Base-by-base conservation (phyloP, 768 basidiomycete species). In the Pilatotrama ljubarskyi region DNA sequence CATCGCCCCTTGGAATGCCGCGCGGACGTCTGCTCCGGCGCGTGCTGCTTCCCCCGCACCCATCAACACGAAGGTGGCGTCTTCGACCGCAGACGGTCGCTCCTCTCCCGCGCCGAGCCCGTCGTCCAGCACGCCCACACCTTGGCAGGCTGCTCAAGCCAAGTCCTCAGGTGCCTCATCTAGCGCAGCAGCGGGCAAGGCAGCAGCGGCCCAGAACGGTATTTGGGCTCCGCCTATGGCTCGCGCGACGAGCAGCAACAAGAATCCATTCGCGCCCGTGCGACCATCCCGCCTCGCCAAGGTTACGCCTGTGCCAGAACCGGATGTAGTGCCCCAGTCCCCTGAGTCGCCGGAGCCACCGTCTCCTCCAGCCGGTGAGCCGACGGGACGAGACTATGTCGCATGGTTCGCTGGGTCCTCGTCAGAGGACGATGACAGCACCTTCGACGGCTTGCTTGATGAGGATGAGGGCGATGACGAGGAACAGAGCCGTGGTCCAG, bases 331-430 rank as follows among this genome's bases (percentile, higher is more conserved):
- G 2, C 55, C 55, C 10, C 44, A 38, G 13, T 57, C 55, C 29
- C 61, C 61, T 2, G 56, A 58, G 55, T 63, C 61, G 1, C 57
- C 61, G 10, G 61, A 63, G 26, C 56, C 56, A 2, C 61, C 61
- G 4, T 63, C 61, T 15, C 61, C 61, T 2, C 61, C 61, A 10
- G 29, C 47, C 14, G 38, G 36, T 10, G 56, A 58, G 46, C 51
- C 56, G 9, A 51, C 47, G 0, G 61, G 56, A 3, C 44, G 42
- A 2, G 61, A 63, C 56, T 63, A 63, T n/a, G 56, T 58, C 18
- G 48, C 51, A 22, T 63, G 61, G 61, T 63, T 63, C 52, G 61
- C 61, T 2, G 61, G 61, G 1, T 63, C 61, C 5, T 63, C 61
- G 2, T 63, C 61, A 6, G 61, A 63, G 36, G 61, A 63, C 52